phyloP scores from a whole-genome alignment of 768 basidiomycete genomes.

The Russula vinacea region DNA sequence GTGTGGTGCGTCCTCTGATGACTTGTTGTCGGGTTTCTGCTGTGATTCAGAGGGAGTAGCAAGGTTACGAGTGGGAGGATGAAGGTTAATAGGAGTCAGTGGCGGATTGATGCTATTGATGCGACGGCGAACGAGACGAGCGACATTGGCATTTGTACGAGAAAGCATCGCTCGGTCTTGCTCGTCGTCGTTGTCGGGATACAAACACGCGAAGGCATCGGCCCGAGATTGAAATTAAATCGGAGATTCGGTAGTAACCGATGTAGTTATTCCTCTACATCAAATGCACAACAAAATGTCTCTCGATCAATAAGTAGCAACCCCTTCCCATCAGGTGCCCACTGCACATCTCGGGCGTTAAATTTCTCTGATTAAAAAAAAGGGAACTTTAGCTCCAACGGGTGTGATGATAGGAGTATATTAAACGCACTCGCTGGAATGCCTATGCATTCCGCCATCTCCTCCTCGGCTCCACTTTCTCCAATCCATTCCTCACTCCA shows the following conservation, averaged over 20 bases:
- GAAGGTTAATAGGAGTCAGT: not conserved
- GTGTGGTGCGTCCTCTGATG: constrained; percentile 23
- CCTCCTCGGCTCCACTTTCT: constrained; percentile 52
- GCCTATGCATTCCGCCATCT: constrained; percentile 88
- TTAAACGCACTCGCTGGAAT: constrained; percentile 73
- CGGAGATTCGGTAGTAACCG: constrained; percentile 24
- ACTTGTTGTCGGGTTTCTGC: constrained; percentile 12
- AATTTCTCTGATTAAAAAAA: constrained; percentile 54
- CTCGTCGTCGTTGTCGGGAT: constrained; percentile 21
- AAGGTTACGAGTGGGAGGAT: constrained; percentile 16
- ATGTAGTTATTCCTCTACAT: constrained; percentile 23
- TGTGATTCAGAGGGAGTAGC: constrained; percentile 25
- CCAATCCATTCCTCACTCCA: constrained; percentile 84
- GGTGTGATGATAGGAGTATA: not conserved
- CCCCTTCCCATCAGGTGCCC: constrained; percentile 87
- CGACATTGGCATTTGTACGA: constrained; percentile 22
- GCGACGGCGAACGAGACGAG: constrained; percentile 27
- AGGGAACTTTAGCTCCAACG: not conserved
- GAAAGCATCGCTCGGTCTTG: constrained; percentile 25
- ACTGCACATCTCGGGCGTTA: constrained; percentile 62
- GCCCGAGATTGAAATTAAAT: constrained; percentile 6
- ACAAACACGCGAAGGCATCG: not conserved
- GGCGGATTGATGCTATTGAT: constrained; percentile 8
- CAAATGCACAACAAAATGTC: constrained; percentile 55
- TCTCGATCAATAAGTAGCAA: constrained; percentile 71